Base-by-base conservation (phyloP, 768 basidiomycete species). In the Pisolithus microcarpus region DNA sequence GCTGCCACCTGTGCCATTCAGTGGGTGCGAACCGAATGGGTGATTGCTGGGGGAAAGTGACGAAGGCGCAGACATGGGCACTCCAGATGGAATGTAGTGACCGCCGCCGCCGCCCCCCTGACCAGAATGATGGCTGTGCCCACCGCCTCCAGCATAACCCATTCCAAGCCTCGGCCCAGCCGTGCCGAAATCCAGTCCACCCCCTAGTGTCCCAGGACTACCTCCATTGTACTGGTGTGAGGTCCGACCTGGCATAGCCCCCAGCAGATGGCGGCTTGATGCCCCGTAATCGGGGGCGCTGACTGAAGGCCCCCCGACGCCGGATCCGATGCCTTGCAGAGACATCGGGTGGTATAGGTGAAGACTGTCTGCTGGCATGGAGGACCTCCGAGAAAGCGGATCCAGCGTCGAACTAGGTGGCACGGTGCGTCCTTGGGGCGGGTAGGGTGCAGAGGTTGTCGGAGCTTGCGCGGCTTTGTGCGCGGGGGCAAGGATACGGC, bases 341-440 rank as follows among this genome's bases (percentile, higher is more conserved):
- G 84, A 80, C 79, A 88, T 81, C 11, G 87, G 87, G 58, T 85
- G 84, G 64, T 87, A 89, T 38, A 90, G 73, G 61, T 86, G 84
- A 24, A 89, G 70, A 53, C 77, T 74, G 57, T 88, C 86, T 19
- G 84, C 68, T 18, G 85, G 81, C 70, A 88, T 79, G 2, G 84
- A 79, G 2, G 83, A 72, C 21, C 87, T 79, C 28, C 86, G 78
- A 37, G 71, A 72, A 40, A 73, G 65, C 50, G 69, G 61, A 46
- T 72, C 70, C 44, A 73, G 56, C 48, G 69, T 52, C 0, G 58
- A 50, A 3, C 57, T 51, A 15, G 59, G 45, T 2, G 69, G 60
- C 0, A 58, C 56, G 16, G 60, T 58, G 15, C 62, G 64, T 66
- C 63, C 77, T 63, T 52, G 73, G 54, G 58, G 73, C 30, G 82